A percentile compares a stretch with the other conserved stretches of the same genome.
Conservation (phyloP, 169 alveolate genomes). For the Plasmodium knowlesi region DNA sequence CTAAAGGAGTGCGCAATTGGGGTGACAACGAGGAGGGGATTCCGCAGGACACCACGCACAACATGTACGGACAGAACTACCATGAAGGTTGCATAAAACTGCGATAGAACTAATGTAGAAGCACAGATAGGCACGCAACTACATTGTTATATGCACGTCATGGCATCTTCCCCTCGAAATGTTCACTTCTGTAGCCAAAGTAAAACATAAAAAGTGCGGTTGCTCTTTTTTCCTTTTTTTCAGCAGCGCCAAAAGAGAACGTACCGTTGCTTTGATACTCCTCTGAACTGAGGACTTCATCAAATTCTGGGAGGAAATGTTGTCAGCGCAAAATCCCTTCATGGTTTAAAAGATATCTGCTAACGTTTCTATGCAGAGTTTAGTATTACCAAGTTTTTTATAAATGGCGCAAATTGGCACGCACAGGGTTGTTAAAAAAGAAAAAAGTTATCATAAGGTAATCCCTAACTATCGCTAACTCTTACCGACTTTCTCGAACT, state of each 20-base stretch:
- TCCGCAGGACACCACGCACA: background rate
- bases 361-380: background rate
- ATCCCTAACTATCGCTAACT: background rate
- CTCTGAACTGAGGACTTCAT: conserved; percentile 91
- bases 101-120: background rate
- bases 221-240: background rate
- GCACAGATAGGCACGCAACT: background rate
- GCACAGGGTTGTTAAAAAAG: too few relatives aligned
- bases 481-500: background rate
- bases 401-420: background rate
- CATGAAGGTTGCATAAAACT: background rate
- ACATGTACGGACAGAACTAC: background rate
- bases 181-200: background rate
- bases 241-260: background rate
- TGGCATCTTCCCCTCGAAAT: background rate
- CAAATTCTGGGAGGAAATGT: conserved; percentile 88
- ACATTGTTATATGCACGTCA: background rate
- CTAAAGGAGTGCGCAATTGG: background rate
- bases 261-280: conserved; percentile 85
- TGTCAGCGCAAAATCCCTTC: conserved; percentile 84
- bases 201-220: background rate
- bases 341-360: conserved; percentile 2
- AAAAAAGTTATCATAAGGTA: background rate
- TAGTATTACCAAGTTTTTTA: background rate
- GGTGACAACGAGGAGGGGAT: background rate